Evolutionary conservation across 2,329 filamentous ascomycete species (phyloP).

Genomic region (Hypocreales sp.): DNA sequence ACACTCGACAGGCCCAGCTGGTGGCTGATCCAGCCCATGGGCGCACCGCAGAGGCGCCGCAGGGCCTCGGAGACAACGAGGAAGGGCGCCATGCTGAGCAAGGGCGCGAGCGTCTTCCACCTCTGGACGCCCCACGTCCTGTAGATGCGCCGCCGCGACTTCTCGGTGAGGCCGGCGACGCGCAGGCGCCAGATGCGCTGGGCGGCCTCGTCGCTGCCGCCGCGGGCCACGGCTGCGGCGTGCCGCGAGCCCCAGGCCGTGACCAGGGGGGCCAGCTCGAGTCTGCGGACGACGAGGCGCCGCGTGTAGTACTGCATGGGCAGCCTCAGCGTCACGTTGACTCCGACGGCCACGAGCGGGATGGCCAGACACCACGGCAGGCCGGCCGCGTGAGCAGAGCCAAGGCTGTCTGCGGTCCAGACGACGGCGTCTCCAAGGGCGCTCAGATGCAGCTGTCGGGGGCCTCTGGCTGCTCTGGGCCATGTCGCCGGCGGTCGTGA

Average conservation of each 20-base stretch:
- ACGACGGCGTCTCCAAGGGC: slow-evolving; percentile 18
- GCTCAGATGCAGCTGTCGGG: slow-evolving; percentile 17
- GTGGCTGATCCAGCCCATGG: slow-evolving; percentile 13
- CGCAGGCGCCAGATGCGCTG: slow-evolving; percentile 5
- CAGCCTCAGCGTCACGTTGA: slow-evolving; percentile 28
- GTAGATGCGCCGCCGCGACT: slow-evolving; percentile 17
- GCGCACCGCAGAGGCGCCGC: slow-evolving; percentile 26
- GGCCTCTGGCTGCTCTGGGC: background rate
- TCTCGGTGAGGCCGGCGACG: slow-evolving; percentile 10
- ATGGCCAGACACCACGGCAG: slow-evolving; percentile 39
- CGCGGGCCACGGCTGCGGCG: no score
- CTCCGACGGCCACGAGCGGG: slow-evolving; percentile 30
- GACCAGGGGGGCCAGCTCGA: slow-evolving; percentile 13
- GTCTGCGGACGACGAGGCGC: slow-evolving; percentile 14
- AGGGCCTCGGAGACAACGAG: slow-evolving; percentile 33
- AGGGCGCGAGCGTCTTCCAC: slow-evolving; percentile 26
- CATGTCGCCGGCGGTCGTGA: background rate
- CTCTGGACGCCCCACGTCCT: slow-evolving; percentile 25
- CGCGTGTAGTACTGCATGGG: slow-evolving; percentile 28
- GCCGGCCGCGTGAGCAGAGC: slow-evolving; percentile 25
- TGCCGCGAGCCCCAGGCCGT: slow-evolving; percentile 17
- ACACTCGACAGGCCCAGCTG: slow-evolving; percentile 12
- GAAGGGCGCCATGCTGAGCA: slow-evolving; percentile 31
- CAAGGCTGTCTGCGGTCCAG: slow-evolving; percentile 25
- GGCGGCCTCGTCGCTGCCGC: no score